Percentiles rank a stretch among this genome's conserved stretches.
phyloP scores from a whole-genome alignment of 2,329 filamentous ascomycete species.

The Trichoderma asperellum region DNA sequence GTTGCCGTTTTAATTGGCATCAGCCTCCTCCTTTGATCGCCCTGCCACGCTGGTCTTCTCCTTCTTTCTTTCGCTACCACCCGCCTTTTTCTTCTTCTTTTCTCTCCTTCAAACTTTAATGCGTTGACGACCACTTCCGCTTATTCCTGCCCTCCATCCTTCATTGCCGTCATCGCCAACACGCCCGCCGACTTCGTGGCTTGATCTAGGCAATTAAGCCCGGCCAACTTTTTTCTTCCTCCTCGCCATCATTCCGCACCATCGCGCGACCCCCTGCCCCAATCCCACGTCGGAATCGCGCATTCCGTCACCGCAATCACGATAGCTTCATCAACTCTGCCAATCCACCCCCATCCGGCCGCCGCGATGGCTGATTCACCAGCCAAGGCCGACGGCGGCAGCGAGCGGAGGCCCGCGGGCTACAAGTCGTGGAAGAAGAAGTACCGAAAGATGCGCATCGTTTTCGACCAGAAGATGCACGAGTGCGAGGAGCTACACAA shows the following conservation, averaged over 20 bases:
- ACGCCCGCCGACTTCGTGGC: neutral
- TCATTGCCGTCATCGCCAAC: conserved; percentile 17
- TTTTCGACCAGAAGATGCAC: conserved; percentile 77
- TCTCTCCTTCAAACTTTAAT: neutral
- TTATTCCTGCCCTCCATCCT: neutral
- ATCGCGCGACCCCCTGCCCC: neutral
- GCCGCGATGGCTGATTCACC: conserved; percentile 41
- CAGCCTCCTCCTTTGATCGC: conserved; percentile 26
- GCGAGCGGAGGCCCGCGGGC: conserved; percentile 50
- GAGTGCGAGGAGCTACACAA: conserved; percentile 82
- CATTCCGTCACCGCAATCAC: conserved; percentile 19
- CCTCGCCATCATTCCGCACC: neutral
- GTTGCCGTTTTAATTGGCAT: conserved; percentile 16
- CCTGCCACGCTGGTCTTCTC: neutral
- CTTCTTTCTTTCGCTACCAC: conserved; percentile 17
- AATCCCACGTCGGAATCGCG: conserved; percentile 15
- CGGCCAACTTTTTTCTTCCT: neutral
- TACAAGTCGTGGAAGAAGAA: conserved; percentile 86
- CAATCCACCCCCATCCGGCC: conserved; percentile 23
- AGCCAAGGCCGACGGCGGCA: conserved; percentile 52
- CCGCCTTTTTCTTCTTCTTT: conserved; percentile 5
- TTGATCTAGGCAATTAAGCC: neutral
- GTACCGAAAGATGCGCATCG: conserved; percentile 86
- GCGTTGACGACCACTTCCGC: neutral
- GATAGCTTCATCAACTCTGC: conserved; percentile 23